Evolutionary conservation across 2,329 filamentous ascomycete species (phyloP), one percentile per base, ranked within the genome.

Genomic region (Neopestalotiopsis rosae): DNA sequence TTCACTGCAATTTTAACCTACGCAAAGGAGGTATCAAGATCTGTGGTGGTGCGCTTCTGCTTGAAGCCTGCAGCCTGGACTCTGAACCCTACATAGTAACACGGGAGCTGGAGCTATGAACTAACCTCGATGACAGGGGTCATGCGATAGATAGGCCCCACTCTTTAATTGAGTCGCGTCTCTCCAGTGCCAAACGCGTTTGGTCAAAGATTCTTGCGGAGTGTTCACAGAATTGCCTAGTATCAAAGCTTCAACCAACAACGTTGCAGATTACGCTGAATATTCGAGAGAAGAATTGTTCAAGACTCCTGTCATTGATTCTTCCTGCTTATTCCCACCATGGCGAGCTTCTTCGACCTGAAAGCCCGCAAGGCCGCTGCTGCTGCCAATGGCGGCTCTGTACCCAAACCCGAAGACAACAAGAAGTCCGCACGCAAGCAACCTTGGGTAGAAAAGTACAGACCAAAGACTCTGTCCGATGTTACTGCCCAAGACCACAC

Each of bases 361-460:
- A 97, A 97, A 82, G 95, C 95, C 67, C 91, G 95, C 45, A 94
- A 94, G 78, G 92, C 92, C 67, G 92, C 92, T 66, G 92, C 92
- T n/a, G 87, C 85, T 1, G 84, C 89, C 56, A 92, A 89, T 79
- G 87, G 86, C 64, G 79, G 82, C 69, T 81, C 87, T 24, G 89
- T 91, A 59, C 87, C 87, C 66, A 97, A 95, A 81, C 81, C 86
- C 67, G 87, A 90, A 72, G 87, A 84, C 69, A 87, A 85, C 76
- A 91, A 89, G 77, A 89, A 92, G 69, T 85, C 85, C 38, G 87
- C 87, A 73, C 88, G 88, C 76, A 86, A 91, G 74, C 95, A 98
- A 78, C 96, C 96, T 76, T 99, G 96, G 96, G 95, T 98, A 66
- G 96, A 98, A 85, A 98, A 98, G 93, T 98, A 98, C 80, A 95